A percentile compares a stretch with the other conserved stretches of the same genome.
These are phyloP conservation scores for Phytophthora idaei DNA, from an alignment of 352 stramenopile genomes.

Conservation along the genomic window DNA sequence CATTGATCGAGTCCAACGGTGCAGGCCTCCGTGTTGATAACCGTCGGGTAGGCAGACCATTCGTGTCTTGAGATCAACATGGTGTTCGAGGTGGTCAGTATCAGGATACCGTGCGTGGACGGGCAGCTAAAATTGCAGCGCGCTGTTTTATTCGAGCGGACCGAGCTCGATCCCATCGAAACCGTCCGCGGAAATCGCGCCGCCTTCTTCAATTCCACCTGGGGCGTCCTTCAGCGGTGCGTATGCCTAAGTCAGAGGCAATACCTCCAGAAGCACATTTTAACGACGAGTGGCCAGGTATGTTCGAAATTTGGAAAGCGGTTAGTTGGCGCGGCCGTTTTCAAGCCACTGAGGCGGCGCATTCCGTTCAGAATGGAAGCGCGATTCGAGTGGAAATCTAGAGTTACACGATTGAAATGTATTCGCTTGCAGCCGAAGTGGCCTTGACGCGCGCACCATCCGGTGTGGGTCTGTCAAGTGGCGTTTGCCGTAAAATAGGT, in stretches of 20 bases:
- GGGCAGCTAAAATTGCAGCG: not conserved
- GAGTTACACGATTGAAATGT: not conserved
- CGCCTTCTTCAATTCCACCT: constrained; percentile 8
- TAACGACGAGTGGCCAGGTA: too few relatives aligned
- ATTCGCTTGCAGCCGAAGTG: constrained; percentile 20
- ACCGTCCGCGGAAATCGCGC: constrained; percentile 21
- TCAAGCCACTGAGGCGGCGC: constrained; percentile 7
- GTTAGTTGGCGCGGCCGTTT: constrained; percentile 11
- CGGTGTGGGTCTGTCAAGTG: not conserved
- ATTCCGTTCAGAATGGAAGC: constrained; percentile 16
- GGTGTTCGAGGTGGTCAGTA: not conserved
- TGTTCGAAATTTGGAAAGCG: constrained; percentile 14
- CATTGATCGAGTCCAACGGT: too few relatives aligned
- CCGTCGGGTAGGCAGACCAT: not conserved
- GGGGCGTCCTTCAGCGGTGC: not conserved
- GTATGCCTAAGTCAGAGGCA: constrained; percentile 1
- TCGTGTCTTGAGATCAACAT: not conserved
- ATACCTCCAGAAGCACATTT: not conserved
- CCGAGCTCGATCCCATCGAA: constrained; percentile 7
- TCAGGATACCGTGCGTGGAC: not conserved
- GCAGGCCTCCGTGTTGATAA: too few relatives aligned
- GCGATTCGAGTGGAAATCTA: constrained; percentile 8
- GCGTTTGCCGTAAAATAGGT: not conserved
- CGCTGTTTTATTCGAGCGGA: constrained; percentile 20
- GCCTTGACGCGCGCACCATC: not conserved